Base-by-base conservation (phyloP, 1,284 basidiomycete species). In the Tylopilus orsonianus region DNA sequence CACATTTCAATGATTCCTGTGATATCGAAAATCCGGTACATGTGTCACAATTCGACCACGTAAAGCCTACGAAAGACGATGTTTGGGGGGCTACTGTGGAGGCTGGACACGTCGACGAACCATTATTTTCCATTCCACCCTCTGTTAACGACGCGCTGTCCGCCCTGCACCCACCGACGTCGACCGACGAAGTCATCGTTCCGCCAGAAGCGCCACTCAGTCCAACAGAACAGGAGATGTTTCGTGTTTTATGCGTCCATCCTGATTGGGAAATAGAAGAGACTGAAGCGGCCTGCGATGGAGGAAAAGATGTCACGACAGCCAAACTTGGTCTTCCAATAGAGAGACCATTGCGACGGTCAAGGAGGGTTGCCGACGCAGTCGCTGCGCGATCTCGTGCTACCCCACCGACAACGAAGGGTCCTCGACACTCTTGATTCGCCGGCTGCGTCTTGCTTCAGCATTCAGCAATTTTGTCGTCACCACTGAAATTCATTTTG, bases 171-270 rank as follows among this genome's bases (percentile, higher is more conserved):
- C 55, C 64, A 5, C 41, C 50, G 26, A 50, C 42, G 26, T 46
- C 53, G 42, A 41, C 41, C 8, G 48, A 61, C 35, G 56, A 52
- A 13, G 38, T 18, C 6, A 29, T 40, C 24, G 16, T 36, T 13
- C 33, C 27, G 13, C 43, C 55, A 29, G 78, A 79, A 43, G 65
- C 66, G 7, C 84, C 84, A 22, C 71, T 87, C 44, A 86, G 76
- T 52, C 79, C 80, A n/a, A 80, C 75, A 13, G 85, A 87, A 56
- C 78, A 83, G 60, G 81, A 83, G 60, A 79, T 87, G 43, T 87
- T 87, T 67, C 78, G 72, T 35, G 73, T 75, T 41, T 64, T 87
- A 22, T 87, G 82, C 56, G 69, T 75, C 24, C 74, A 75, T 47
- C 72, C 79, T 23, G 82, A 84, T 52, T 83, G 78, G 75, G 79